phyloP scores from a whole-genome alignment of 2,329 filamentous ascomycete species.

The Colletotrichum sojae region DNA sequence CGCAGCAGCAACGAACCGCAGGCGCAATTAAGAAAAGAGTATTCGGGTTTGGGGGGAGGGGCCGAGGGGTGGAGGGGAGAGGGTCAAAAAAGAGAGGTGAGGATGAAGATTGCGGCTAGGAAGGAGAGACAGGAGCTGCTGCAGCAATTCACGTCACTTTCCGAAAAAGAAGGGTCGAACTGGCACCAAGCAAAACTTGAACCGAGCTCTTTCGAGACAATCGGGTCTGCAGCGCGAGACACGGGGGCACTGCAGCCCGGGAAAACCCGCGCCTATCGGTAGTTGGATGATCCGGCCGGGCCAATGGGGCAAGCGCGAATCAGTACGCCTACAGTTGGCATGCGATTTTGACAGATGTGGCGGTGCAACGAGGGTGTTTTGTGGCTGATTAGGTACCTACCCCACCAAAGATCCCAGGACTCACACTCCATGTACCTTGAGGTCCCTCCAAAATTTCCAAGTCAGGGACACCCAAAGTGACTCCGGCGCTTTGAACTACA shows the following conservation, averaged over 20 bases:
- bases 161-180: constrained; percentile 41
- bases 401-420: constrained; percentile 23
- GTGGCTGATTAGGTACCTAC: constrained; percentile 32
- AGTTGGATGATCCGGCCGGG: constrained; percentile 4
- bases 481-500: constrained; percentile 1
- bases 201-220: constrained; percentile 42
- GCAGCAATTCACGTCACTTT: constrained; percentile 41
- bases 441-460: constrained; percentile 38
- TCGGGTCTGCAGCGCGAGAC: constrained; percentile 40
- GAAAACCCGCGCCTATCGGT: constrained; percentile 42
- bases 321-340: constrained; percentile 4
- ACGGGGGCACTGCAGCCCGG: constrained; percentile 39
- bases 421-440: constrained; percentile 17
- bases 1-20: constrained; percentile 24
- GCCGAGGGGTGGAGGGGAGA: constrained; percentile 3
- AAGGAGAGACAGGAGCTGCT: constrained; percentile 30
- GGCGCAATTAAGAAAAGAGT: constrained; percentile 21
- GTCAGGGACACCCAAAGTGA: constrained; percentile 11
- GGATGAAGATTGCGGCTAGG: constrained; percentile 24
- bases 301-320: constrained; percentile 28
- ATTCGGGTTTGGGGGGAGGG: constrained; percentile 9
- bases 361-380: constrained; percentile 3
- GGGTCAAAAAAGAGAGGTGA: not conserved
- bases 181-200: constrained; percentile 41
- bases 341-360: constrained; percentile 23